Evolutionary conservation across 2,329 filamentous ascomycete species (phyloP), one percentile per base, ranked within the genome.

Genomic region (Domatiomyces globalis): DNA sequence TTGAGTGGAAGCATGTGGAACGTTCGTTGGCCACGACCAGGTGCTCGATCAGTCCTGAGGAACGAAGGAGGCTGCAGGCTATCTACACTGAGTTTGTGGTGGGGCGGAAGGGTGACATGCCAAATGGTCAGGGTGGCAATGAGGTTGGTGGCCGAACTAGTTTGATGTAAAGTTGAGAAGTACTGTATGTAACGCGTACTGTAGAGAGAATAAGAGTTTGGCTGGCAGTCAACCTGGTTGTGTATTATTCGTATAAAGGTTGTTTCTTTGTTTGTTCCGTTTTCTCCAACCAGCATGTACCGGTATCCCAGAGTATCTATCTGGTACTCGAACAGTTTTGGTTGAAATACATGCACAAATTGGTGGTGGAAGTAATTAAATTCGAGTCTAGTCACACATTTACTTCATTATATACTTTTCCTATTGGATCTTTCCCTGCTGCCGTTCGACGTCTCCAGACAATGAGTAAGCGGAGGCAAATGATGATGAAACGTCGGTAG

Each of bases 21-120:
- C 84, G 83, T 60, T 85, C 85, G 42, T 73, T 98, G 51, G 77
- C 78, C 19, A 83, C 72, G 47, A 95, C 90, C 4, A 75, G 89
- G 58, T 79, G 86, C 19, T 94, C 86, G 66, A 94, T 96, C 59
- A 87, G 84, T 63, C 72, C 74, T 2, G 78, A 87, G 54, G 92
- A 98, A 70, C 78, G 81, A 61, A 74, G 71, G 55, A 73, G 90
- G 54, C 68, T 98, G 58, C 76, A 79, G 61, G 79, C 78, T 43
- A 95, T 98, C 55, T 98, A 98, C 65, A 74, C 77, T 15, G 92
- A 98, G 69, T 98, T 98, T 72, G 83, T 95, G 0, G 85, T 87
- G 3, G 89, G 88, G 0, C 77, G 92, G 60, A 95, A 89, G 66
- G 92, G 92, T 6, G 89, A 96, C 72, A 88, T 98, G 87, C 87